Evolutionary conservation across 1,284 basidiomycete species (phyloP).

Genomic region (Ceratobasidium sp.): DNA sequence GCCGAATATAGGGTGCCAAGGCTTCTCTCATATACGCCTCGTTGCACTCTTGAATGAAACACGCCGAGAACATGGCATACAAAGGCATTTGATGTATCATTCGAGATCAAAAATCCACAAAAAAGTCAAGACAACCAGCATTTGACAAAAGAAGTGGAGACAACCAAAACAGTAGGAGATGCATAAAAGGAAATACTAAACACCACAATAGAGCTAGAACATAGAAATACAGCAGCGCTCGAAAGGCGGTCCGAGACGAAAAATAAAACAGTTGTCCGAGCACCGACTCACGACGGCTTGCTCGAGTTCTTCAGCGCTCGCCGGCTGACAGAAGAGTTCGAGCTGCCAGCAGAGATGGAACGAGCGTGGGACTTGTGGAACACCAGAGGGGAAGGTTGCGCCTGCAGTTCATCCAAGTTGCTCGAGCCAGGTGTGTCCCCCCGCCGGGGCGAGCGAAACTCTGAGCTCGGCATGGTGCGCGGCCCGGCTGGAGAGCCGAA

Average conservation of each 20-base stretch:
- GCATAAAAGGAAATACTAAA: slow-evolving; percentile 11
- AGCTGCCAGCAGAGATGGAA: slow-evolving; percentile 38
- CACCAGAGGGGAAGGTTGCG: slow-evolving; percentile 9
- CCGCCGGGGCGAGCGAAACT: slow-evolving; percentile 37
- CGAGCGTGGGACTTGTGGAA: slow-evolving; percentile 31
- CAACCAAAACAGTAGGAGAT: slow-evolving; percentile 16
- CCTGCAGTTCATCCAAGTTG: slow-evolving; percentile 40
- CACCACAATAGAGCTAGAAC: slow-evolving; percentile 9
- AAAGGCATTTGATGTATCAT: slow-evolving; percentile 19
- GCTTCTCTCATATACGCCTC: slow-evolving; percentile 7
- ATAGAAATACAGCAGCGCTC: slow-evolving; percentile 44
- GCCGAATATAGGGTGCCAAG: background rate
- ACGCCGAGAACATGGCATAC: background rate
- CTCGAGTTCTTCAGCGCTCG: slow-evolving; percentile 35
- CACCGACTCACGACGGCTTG: slow-evolving; percentile 33
- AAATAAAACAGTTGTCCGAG: slow-evolving; percentile 5
- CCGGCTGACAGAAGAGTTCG: slow-evolving; percentile 41
- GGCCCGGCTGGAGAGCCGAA: slow-evolving; percentile 35
- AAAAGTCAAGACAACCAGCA: slow-evolving; percentile 46
- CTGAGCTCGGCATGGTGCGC: slow-evolving; percentile 43
- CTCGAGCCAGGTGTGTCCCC: slow-evolving; percentile 26
- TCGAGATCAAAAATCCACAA: slow-evolving; percentile 32
- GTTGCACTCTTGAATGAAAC: background rate
- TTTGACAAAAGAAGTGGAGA: slow-evolving; percentile 43
- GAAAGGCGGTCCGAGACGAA: slow-evolving; percentile 8